Percentiles rank a stretch among this genome's conserved stretches.
phyloP scores from a whole-genome alignment of 2,329 filamentous ascomycete genomes.

The Fusarium sp. region DNA sequence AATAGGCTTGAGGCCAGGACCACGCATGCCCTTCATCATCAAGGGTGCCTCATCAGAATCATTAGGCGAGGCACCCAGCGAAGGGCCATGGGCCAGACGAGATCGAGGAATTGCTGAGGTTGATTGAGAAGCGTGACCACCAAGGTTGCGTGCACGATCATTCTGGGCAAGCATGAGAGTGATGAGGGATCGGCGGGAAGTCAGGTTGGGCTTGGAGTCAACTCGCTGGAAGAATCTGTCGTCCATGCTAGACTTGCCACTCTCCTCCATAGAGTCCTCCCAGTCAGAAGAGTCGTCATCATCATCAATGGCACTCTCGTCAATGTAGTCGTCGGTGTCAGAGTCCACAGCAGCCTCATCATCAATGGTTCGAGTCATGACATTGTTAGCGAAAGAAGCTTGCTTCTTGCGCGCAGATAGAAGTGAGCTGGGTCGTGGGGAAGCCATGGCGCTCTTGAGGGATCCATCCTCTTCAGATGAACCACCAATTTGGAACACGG shows the following conservation, averaged over 20 bases:
- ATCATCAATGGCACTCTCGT: slow-evolving; percentile 85
- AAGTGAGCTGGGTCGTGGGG: slow-evolving; percentile 57
- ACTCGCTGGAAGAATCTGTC: slow-evolving; percentile 91
- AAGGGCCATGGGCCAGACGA: slow-evolving; percentile 61
- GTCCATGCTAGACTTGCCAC: slow-evolving; percentile 84
- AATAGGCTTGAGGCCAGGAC: slow-evolving; percentile 64
- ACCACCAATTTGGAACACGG: slow-evolving; percentile 65
- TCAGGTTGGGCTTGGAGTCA: slow-evolving; percentile 86
- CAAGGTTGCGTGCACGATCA: slow-evolving; percentile 76
- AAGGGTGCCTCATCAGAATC: slow-evolving; percentile 72
- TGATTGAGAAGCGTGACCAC: slow-evolving; percentile 74
- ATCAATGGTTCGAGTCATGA: slow-evolving; percentile 75
- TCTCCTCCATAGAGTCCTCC: slow-evolving; percentile 80
- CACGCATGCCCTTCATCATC: slow-evolving; percentile 71
- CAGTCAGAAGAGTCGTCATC: slow-evolving; percentile 73
- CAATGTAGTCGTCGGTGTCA: slow-evolving; percentile 76
- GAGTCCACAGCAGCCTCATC: slow-evolving; percentile 66
- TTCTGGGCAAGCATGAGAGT: slow-evolving; percentile 87
- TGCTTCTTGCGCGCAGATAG: slow-evolving; percentile 74
- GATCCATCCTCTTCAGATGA: slow-evolving; percentile 85
- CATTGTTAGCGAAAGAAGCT: slow-evolving; percentile 83
- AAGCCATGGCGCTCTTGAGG: slow-evolving; percentile 66
- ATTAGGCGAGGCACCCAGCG: slow-evolving; percentile 63
- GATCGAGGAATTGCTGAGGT: slow-evolving; percentile 76
- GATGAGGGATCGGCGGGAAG: slow-evolving; percentile 87